Base-by-base conservation (phyloP, 371 early-diverging fungal species). In the Circinella umbellata region DNA sequence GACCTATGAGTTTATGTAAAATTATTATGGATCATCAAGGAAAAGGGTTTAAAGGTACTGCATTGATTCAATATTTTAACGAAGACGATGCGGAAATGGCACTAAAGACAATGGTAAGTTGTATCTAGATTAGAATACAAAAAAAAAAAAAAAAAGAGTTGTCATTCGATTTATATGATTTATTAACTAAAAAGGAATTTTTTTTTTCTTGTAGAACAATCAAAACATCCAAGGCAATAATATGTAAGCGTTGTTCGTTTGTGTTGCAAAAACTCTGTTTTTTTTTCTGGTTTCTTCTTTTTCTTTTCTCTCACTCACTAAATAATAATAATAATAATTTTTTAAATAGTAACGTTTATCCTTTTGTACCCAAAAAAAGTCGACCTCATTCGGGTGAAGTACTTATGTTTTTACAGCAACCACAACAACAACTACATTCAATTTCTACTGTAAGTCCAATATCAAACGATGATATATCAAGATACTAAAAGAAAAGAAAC, bases 221-320 rank as follows among this genome's bases (percentile, higher is more conserved):
- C 67, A 66, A 48, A 53, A 68, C 20, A 57, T 82, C 37, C 73
- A 80, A 48, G 80, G 76, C 14, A 67, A 74, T 34, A 64, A 62
- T 46, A 73, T 85, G 85, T 85, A 79, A 78, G 79, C n/a, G n/a
- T n/a, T n/a, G n/a, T n/a, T n/a, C n/a, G n/a, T n/a, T 78, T 49
- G 9, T n/a, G 15, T n/a, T 39, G 4, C 39, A 39, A 39, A 10
- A 49, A 4, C 49, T n/a, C n/a, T n/a, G n/a, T 49, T 20, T 59
- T 39, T 34, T 38, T 35, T 68, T 55, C 35, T 34, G 4, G 3
- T 55, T 55, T 18, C 27, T 27, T 57, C 34, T 39, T 18, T 6
- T 4, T 49, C 15, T 14, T 49, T 39, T 39, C 39, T 39, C 39
- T 6, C 39, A 6, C 39, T 39, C 10, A 6, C 10, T 39, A 6